These are phyloP conservation scores for Metschnikowia reukaufii DNA, from an alignment of 805 yeast genomes.

Conservation along the genomic window DNA sequence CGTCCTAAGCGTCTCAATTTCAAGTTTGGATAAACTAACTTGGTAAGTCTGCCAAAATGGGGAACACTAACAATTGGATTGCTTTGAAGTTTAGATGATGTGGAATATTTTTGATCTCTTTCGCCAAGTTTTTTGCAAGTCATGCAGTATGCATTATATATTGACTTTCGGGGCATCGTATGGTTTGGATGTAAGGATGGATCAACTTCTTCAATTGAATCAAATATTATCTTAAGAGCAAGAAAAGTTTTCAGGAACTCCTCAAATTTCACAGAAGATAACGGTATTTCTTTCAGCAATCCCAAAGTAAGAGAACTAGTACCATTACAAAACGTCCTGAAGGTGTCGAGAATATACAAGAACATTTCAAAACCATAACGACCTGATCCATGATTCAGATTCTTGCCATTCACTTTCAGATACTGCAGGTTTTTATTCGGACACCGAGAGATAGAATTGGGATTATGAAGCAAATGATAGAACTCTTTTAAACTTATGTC, in stretches of 20 bases:
- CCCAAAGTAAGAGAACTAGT: background rate
- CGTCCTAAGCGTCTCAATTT: slow-evolving; percentile 40
- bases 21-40: slow-evolving; percentile 39
- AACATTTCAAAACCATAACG: slow-evolving; percentile 23
- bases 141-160: slow-evolving; percentile 42
- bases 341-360: slow-evolving; percentile 31
- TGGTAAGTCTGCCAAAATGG: slow-evolving; percentile 41
- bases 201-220: background rate
- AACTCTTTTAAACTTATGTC: slow-evolving; percentile 40
- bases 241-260: slow-evolving; percentile 41
- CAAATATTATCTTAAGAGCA: slow-evolving; percentile 36
- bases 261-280: slow-evolving; percentile 38
- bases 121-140: slow-evolving; percentile 40
- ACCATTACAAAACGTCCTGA: slow-evolving; percentile 21
- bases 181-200: background rate
- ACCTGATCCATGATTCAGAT: slow-evolving; percentile 11
- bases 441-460: slow-evolving; percentile 20
- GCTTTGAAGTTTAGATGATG: background rate
- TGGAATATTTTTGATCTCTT: slow-evolving; percentile 32
- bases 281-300: background rate
- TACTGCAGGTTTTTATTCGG: background rate
- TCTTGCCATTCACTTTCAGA: slow-evolving; percentile 32
- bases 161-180: slow-evolving; percentile 22
- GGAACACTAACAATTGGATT: slow-evolving; percentile 33
- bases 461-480: slow-evolving; percentile 38